Evolutionary conservation across 306 rosid genomes (phyloP).

Genomic region (Biancaea sappan): DNA sequence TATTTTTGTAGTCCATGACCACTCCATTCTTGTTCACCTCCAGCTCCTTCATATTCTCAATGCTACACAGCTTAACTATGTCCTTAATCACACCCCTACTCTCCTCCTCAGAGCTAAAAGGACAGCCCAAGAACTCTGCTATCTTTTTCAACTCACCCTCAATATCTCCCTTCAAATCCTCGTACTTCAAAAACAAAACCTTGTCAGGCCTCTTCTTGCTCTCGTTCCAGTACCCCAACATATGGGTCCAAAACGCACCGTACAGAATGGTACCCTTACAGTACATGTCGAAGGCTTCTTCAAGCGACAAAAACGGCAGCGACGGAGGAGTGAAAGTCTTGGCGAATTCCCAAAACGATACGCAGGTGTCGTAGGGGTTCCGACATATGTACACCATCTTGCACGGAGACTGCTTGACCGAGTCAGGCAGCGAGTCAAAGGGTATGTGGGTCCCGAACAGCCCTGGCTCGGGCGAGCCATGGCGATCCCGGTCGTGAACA

Average conservation of each 20-base stretch:
- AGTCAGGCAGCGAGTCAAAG: neutral
- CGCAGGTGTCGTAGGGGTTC: slow-evolving; percentile 47
- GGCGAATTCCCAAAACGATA: slow-evolving; percentile 38
- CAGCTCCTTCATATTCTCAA: slow-evolving; percentile 37
- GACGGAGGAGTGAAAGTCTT: slow-evolving; percentile 13
- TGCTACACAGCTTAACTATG: slow-evolving; percentile 33
- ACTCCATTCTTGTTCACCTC: slow-evolving; percentile 40
- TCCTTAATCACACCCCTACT: slow-evolving; percentile 31
- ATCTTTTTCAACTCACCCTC: slow-evolving; percentile 25
- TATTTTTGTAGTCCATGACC: slow-evolving; percentile 29
- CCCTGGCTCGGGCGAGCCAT: neutral
- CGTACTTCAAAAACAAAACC: slow-evolving; percentile 18
- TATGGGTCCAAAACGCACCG: slow-evolving; percentile 52
- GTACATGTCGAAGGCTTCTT: slow-evolving; percentile 39
- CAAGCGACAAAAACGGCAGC: neutral
- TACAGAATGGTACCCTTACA: slow-evolving; percentile 36
- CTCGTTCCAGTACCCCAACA: slow-evolving; percentile 52
- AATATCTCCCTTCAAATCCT: neutral
- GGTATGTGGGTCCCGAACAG: neutral
- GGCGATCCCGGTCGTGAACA: neutral
- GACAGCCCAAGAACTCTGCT: slow-evolving; percentile 38
- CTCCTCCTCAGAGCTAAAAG: slow-evolving; percentile 35
- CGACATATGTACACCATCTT: slow-evolving; percentile 42
- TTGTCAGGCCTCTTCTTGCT: slow-evolving; percentile 41
- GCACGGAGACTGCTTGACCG: neutral